Evolutionary conservation across 1,284 basidiomycete genomes (phyloP).

Genomic region (Lentinus polychrous): DNA sequence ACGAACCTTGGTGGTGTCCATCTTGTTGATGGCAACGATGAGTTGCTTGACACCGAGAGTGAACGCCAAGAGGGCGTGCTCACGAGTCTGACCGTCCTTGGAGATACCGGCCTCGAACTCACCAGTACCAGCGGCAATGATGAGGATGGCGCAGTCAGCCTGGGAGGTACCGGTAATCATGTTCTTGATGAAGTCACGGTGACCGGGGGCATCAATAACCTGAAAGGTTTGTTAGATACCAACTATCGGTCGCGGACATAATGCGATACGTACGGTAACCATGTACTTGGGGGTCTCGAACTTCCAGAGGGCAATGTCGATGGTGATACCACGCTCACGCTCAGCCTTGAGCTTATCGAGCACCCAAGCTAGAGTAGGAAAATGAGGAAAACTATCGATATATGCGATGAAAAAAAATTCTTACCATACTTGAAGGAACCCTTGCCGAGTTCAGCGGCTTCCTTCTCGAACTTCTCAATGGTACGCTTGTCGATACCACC

Average conservation of each 20-base stretch:
- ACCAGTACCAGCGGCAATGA: slow-evolving; percentile 98
- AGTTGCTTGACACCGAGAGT: slow-evolving; percentile 99
- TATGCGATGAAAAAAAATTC: slow-evolving; percentile 21
- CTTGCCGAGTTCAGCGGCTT: slow-evolving; percentile 99
- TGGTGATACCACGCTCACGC: slow-evolving; percentile 99
- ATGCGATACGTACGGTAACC: slow-evolving; percentile 65
- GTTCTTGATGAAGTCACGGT: slow-evolving; percentile 99
- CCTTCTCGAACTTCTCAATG: slow-evolving; percentile 99
- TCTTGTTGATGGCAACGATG: slow-evolving; percentile 99
- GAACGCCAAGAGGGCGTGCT: slow-evolving; percentile 99
- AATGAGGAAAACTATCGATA: slow-evolving; percentile 19
- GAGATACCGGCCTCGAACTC: slow-evolving; percentile 99
- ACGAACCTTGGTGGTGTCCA: slow-evolving; percentile 88
- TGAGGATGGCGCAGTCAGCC: slow-evolving; percentile 99
- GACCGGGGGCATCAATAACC: slow-evolving; percentile 98
- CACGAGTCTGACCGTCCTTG: slow-evolving; percentile 99
- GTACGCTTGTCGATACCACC: slow-evolving; percentile 99
- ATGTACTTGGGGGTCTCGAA: slow-evolving; percentile 95
- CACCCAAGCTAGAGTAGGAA: slow-evolving; percentile 77
- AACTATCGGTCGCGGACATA: slow-evolving; percentile 5
- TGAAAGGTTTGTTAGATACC: slow-evolving; percentile 20
- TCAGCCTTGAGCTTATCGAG: slow-evolving; percentile 99
- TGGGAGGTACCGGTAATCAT: slow-evolving; percentile 99
- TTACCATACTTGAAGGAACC: slow-evolving; percentile 98
- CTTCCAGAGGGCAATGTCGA: slow-evolving; percentile 99